Conservation (phyloP, 805 yeast genomes). For the Sugiyamaella chiloensis region DNA sequence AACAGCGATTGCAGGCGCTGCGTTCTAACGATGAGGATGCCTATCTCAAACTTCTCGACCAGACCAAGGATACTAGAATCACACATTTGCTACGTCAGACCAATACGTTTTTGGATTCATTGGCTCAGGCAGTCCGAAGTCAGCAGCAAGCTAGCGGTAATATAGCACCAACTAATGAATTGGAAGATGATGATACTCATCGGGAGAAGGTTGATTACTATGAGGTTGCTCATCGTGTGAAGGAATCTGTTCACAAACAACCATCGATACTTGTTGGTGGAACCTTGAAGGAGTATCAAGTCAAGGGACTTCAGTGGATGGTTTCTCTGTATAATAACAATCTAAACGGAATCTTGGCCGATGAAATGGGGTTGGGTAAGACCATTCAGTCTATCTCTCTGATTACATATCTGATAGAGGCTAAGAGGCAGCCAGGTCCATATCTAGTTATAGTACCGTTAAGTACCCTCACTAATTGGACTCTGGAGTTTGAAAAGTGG, state of each 20-base stretch:
- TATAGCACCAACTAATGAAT: conserved; percentile 23
- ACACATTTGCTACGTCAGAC: conserved; percentile 92
- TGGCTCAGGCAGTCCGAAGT: conserved; percentile 83
- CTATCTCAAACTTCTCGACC: conserved; percentile 87
- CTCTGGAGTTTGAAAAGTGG: conserved; percentile 94
- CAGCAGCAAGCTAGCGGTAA: conserved; percentile 66
- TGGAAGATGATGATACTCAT: conserved; percentile 43
- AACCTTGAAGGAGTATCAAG: conserved; percentile 83
- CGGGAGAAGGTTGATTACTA: conserved; percentile 82
- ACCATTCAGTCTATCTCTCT: conserved; percentile 92
- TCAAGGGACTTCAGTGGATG: conserved; percentile 98
- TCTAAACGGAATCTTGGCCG: conserved; percentile 93
- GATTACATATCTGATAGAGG: conserved; percentile 76
- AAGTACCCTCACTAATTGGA: conserved; percentile 94
- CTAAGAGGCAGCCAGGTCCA: conserved; percentile 75
- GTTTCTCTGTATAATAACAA: conserved; percentile 90
- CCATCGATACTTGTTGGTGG: conserved; percentile 89
- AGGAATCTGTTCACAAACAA: conserved; percentile 75
- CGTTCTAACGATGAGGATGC: conserved; percentile 98
- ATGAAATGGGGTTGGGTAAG: conserved; percentile 98
- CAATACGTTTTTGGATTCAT: conserved; percentile 81
- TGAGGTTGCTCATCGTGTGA: conserved; percentile 84
- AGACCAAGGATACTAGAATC: conserved; percentile 96
- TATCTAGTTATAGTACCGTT: conserved; percentile 91
- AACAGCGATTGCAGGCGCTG: conserved; percentile 95